These are phyloP conservation scores for Citrus mangshanensis DNA, from an alignment of 345 rosid genomes.

Conservation along the genomic window DNA sequence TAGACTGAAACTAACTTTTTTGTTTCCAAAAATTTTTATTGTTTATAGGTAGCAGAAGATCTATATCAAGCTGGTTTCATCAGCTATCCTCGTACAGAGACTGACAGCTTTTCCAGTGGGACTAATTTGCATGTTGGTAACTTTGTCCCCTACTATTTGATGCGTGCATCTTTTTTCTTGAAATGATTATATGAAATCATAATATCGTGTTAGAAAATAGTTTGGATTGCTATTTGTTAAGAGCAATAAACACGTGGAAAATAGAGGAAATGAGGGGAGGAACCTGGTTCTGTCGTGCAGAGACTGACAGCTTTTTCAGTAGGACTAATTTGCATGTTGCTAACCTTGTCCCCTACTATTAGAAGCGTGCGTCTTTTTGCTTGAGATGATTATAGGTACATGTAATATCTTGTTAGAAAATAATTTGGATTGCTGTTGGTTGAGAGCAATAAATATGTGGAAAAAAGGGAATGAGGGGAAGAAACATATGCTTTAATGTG, in stretches of 20 bases:
- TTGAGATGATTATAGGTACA: background rate
- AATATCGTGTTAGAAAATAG: background rate
- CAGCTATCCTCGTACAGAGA: constrained; percentile 99
- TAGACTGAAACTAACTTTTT: background rate
- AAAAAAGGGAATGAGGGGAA: background rate
- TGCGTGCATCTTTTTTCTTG: background rate
- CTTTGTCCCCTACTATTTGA: constrained; percentile 21
- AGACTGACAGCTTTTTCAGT: constrained; percentile 80
- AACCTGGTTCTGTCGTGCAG: constrained; percentile 43
- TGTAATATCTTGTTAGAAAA: background rate
- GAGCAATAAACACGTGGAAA: background rate
- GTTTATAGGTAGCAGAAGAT: constrained; percentile 90
- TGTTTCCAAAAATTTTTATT: constrained; percentile 11
- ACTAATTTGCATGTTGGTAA: constrained; percentile 89
- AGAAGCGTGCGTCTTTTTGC: background rate
- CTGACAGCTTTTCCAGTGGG: constrained; percentile 78
- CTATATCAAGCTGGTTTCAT: constrained; percentile 95
- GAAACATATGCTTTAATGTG: background rate
- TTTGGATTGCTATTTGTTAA: background rate
- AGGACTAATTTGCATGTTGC: constrained; percentile 89
- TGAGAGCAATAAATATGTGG: background rate
- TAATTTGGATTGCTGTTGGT: background rate
- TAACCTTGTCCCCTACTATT: constrained; percentile 27
- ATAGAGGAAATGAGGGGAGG: background rate
- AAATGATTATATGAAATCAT: background rate